Percentiles rank a stretch among this genome's conserved stretches.
These are phyloP conservation scores for Thymus quinquecostatus DNA, from an alignment of 257 asterid species.

Conservation along the genomic window DNA sequence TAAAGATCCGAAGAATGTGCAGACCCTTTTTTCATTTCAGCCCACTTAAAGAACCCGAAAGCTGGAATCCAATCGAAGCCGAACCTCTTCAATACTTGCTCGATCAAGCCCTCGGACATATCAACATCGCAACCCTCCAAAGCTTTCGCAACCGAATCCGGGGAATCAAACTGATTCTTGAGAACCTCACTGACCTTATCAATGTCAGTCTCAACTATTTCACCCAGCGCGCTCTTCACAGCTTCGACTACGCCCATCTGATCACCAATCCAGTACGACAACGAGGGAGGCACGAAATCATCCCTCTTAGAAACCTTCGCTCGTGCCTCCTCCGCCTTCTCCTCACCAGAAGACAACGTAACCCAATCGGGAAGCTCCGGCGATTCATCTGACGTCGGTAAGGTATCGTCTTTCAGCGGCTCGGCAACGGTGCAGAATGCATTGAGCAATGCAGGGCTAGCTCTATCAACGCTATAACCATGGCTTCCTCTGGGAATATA, in stretches of 20 bases:
- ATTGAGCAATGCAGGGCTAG: slow-evolving; percentile 30
- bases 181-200: slow-evolving; percentile 65
- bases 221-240: slow-evolving; percentile 37
- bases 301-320: slow-evolving; percentile 44
- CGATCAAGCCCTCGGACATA: slow-evolving; percentile 55
- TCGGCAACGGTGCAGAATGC: slow-evolving; percentile 49
- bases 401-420: slow-evolving; percentile 35
- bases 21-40: slow-evolving; percentile 44
- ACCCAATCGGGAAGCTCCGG: slow-evolving; percentile 90
- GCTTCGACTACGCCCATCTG: slow-evolving; percentile 36
- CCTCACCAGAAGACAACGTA: slow-evolving; percentile 36
- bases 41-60: slow-evolving; percentile 86
- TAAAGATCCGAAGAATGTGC: slow-evolving; percentile 56
- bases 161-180: slow-evolving; percentile 52
- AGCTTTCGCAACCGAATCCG: slow-evolving; percentile 49
- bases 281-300: slow-evolving; percentile 82
- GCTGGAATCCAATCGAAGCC: slow-evolving; percentile 78
- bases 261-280: slow-evolving; percentile 69
- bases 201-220: slow-evolving; percentile 55
- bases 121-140: slow-evolving; percentile 52
- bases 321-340: slow-evolving; percentile 6
- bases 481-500: slow-evolving; percentile 25
- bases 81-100: slow-evolving; percentile 71
- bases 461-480: slow-evolving; percentile 31
- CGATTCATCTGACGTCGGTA: slow-evolving; percentile 47